These are phyloP conservation scores for Microascus cirrosus DNA, from an alignment of 2,329 filamentous ascomycete species.

Conservation along the genomic window DNA sequence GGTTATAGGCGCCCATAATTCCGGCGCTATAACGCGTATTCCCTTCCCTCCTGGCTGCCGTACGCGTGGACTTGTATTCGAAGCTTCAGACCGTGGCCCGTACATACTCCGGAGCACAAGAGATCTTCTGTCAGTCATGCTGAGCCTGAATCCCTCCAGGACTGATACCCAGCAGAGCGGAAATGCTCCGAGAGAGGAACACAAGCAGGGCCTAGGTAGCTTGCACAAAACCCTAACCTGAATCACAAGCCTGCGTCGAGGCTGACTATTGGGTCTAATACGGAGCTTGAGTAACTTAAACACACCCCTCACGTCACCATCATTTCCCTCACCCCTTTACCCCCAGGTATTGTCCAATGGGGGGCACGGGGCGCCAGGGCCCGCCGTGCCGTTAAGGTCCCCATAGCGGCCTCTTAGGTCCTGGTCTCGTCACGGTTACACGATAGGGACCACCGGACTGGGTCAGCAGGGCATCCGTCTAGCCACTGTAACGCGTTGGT, in stretches of 20 bases:
- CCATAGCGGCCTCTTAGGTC: not conserved
- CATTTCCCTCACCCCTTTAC: not conserved
- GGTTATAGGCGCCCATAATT: not conserved
- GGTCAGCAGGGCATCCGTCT: not conserved
- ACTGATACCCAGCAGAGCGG: not conserved
- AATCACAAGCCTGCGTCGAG: not conserved
- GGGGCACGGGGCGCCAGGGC: not conserved
- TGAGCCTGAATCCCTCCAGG: not conserved
- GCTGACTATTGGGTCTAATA: not conserved
- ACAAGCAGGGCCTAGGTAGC: not conserved
- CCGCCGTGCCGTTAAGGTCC: not conserved
- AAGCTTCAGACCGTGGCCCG: not conserved
- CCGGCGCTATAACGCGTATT: not conserved
- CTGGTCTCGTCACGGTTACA: not conserved
- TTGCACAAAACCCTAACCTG: not conserved
- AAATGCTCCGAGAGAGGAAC: conserved; percentile 1
- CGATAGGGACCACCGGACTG: not conserved
- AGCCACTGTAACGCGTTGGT: not conserved
- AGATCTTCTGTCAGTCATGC: not conserved
- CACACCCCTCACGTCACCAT: not conserved
- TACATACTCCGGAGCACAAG: not conserved
- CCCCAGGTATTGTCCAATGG: not conserved
- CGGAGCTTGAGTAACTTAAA: not conserved
- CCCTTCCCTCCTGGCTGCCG: not conserved
- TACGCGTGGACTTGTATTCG: not conserved